phyloP scores from a whole-genome alignment of 495 filamentous ascomycete species.

The Aspergillus kassunensis region DNA sequence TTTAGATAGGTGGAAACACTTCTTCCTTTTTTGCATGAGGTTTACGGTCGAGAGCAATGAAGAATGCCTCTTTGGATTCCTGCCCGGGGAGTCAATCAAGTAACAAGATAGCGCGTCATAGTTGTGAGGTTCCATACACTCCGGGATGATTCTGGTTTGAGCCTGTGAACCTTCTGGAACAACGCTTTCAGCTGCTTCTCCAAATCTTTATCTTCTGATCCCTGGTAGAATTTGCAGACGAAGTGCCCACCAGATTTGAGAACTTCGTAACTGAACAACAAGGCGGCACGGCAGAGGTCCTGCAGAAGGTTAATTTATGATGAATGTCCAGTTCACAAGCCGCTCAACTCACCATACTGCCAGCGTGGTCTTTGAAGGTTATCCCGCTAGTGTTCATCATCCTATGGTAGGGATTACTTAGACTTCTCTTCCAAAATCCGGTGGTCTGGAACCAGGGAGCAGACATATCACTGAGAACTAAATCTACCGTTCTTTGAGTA shows the following conservation, averaged over 20 bases:
- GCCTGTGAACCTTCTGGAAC: constrained; percentile 73
- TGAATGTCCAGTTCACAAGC: background rate
- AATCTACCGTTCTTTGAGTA: constrained; percentile 66
- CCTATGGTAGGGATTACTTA: constrained; percentile 92
- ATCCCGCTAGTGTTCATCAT: constrained; percentile 98
- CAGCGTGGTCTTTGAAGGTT: constrained; percentile 79
- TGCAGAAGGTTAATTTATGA: constrained; percentile 18
- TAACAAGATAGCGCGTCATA: background rate
- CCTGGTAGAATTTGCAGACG: constrained; percentile 97
- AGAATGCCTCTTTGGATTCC: constrained; percentile 90
- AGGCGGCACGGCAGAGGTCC: constrained; percentile 85
- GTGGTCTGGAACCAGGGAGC: constrained; percentile 82
- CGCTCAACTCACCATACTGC: constrained; percentile 78
- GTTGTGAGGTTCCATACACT: constrained; percentile 52
- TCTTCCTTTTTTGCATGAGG: constrained; percentile 11
- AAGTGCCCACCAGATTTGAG: constrained; percentile 81
- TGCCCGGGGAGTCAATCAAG: constrained; percentile 32
- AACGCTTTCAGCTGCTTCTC: constrained; percentile 66
- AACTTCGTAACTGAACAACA: constrained; percentile 78
- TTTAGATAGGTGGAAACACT: background rate
- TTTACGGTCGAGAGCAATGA: constrained; percentile 66
- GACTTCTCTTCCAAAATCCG: constrained; percentile 74
- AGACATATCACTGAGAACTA: constrained; percentile 98
- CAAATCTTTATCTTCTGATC: constrained; percentile 73
- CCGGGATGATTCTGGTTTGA: constrained; percentile 88